These are phyloP conservation scores for Juncus inflexus DNA, from an alignment of 176 grass and related monocot species.

Conservation along the genomic window DNA sequence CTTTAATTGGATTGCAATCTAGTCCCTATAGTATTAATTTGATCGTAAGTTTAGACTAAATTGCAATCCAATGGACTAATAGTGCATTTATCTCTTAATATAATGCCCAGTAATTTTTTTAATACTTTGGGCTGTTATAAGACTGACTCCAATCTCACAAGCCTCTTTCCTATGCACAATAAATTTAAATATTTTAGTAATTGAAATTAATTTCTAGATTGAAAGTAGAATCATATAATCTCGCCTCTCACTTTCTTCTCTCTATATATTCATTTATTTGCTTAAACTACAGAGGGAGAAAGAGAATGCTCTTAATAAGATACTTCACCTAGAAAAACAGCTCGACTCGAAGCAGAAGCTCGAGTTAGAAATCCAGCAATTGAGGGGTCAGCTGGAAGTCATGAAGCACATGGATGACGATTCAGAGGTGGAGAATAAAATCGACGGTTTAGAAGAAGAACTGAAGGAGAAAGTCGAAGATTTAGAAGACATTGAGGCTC, in stretches of 20 bases:
- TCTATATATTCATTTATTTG: background rate
- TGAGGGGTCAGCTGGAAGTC: slow-evolving; percentile 39
- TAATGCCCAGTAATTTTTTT: background rate
- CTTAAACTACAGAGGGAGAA: slow-evolving; percentile 40
- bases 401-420: slow-evolving; percentile 40
- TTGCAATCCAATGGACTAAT: no score
- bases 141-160: no score
- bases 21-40: no score
- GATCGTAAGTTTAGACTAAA: no score
- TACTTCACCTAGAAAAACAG: slow-evolving; percentile 31
- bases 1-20: no score
- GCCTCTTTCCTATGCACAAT: background rate
- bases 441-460: slow-evolving; percentile 34
- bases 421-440: slow-evolving; percentile 33
- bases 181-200: background rate
- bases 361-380: slow-evolving; percentile 49
- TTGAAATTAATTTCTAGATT: slow-evolving; percentile 20
- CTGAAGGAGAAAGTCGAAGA: slow-evolving; percentile 60
- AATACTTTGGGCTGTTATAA: no score
- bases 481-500: slow-evolving; percentile 32
- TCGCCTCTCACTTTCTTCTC: no score
- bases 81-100: background rate
- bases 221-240: background rate
- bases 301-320: slow-evolving; percentile 34
- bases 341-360: slow-evolving; percentile 53